Conservation (phyloP, 2,329 filamentous ascomycete genomes). For the Mollisiaceae sp. region DNA sequence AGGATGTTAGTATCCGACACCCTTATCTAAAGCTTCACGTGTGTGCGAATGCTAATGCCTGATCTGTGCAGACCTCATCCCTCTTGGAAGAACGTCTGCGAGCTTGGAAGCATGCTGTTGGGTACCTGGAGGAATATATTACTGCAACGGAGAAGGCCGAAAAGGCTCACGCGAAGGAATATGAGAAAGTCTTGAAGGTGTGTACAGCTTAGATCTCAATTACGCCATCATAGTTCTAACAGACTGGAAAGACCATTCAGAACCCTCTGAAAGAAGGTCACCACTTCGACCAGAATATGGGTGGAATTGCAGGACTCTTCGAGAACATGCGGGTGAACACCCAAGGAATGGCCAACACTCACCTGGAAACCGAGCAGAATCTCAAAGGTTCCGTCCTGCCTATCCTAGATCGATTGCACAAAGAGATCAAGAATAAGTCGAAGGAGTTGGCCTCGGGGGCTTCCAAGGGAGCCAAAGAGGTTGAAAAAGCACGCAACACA, state of each 20-base stretch:
- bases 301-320: constrained; percentile 87
- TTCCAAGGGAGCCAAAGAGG: constrained; percentile 83
- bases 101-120: constrained; percentile 95
- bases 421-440: constrained; percentile 94
- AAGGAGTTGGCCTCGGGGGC: constrained; percentile 87
- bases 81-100: constrained; percentile 86
- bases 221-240: neutral
- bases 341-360: constrained; percentile 83
- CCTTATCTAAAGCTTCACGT: neutral
- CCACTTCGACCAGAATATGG: constrained; percentile 90
- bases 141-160: constrained; percentile 84
- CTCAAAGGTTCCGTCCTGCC: constrained; percentile 86
- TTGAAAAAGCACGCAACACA: constrained; percentile 82
- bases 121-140: constrained; percentile 90
- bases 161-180: constrained; percentile 86
- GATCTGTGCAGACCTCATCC: constrained; percentile 65
- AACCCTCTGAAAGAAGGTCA: constrained; percentile 86
- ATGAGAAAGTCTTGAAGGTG: constrained; percentile 91
- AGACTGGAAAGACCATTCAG: constrained; percentile 69
- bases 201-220: neutral
- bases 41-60: constrained; percentile 18
- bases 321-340: constrained; percentile 95
- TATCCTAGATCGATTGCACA: constrained; percentile 87
- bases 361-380: constrained; percentile 88
- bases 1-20: constrained; percentile 36